phyloP scores from a whole-genome alignment of 2,329 filamentous ascomycete genomes.

The Ophiobolus disseminans region DNA sequence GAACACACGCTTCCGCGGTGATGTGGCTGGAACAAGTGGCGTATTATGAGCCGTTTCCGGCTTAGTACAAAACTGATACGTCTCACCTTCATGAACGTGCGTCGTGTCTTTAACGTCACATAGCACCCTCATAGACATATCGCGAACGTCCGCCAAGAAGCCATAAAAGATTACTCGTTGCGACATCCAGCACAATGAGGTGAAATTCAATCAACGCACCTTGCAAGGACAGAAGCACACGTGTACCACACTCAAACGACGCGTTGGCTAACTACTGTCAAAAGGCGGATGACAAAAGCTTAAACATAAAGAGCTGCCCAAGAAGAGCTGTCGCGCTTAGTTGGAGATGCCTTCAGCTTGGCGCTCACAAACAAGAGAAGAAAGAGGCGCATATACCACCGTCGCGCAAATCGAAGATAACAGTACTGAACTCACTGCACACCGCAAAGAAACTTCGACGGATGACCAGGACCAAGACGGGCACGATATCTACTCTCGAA shows the following conservation, averaged over 20 bases:
- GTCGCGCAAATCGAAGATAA: slow-evolving; percentile 41
- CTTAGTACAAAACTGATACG: slow-evolving; percentile 4
- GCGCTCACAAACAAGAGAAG: slow-evolving; percentile 19
- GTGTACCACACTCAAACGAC: no score
- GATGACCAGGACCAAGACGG: slow-evolving; percentile 6
- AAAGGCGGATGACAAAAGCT: no score
- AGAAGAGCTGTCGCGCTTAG: no score
- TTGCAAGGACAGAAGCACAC: no score
- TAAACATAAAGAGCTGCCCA: no score
- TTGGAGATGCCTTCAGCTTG: slow-evolving; percentile 32
- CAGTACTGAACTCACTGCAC: slow-evolving; percentile 20
- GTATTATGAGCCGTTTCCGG: slow-evolving; percentile 14
- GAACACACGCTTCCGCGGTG: neutral
- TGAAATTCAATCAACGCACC: no score
- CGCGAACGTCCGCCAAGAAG: no score
- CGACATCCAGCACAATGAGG: no score
- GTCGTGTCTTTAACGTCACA: slow-evolving; percentile 15
- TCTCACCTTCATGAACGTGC: slow-evolving; percentile 11
- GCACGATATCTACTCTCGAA: slow-evolving; percentile 11
- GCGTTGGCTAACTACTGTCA: no score
- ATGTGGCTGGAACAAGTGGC: neutral
- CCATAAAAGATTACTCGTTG: no score
- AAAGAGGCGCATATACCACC: slow-evolving; percentile 39
- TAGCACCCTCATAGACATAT: no score
- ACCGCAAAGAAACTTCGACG: slow-evolving; percentile 17